Base-by-base conservation (phyloP, 148 eudicot species). In the Chenopodium berlandieri region DNA sequence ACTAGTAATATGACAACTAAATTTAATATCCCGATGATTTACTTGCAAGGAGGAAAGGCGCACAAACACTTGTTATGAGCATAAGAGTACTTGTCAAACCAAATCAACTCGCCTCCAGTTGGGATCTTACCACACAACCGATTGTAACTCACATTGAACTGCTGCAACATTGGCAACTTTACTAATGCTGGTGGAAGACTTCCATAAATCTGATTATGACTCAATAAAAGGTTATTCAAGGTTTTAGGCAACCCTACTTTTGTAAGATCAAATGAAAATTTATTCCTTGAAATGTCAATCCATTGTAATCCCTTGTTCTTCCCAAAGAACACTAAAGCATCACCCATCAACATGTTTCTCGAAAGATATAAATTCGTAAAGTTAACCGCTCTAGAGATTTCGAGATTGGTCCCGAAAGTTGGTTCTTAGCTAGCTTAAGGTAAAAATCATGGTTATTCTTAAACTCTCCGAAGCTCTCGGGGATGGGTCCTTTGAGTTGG, bases 11-110 rank as follows among this genome's bases (percentile, higher is more conserved):
- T 48, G 52, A 48, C 52, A 48, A 48, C 52, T 48, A 11, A 48
- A 48, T 48, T 2, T 11, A 48, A 48, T 9, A 11, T 11, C 0
- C 2, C 52, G 52, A 13, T 48, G 2, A 9, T 10, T 73, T 20
- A 17, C 79, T 82, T 78, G 83, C 86, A 84, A 27, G 83, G 69
- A n/a, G 90, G 81, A 76, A 91, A 75, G 7, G 94, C 93, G 75
- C 92, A 91, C 82, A 92, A 83, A 83, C 95, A 90, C 76, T 74
- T 81, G 82, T 90, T 92, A 78, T 89, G 91, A 48, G 73, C 67
- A 71, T 79, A 92, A 2, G 73, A 32, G 8, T 65, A 62, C 60
- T 27, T 5, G 60, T 86, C 91, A 16, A 88, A 85, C 9, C 71
- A 30, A 27, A 81, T 81, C 78, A 88, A 11, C 25, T 13, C 32